phyloP scores from a whole-genome alignment of 163 green algal species.

The Scenedesmus sp. region DNA sequence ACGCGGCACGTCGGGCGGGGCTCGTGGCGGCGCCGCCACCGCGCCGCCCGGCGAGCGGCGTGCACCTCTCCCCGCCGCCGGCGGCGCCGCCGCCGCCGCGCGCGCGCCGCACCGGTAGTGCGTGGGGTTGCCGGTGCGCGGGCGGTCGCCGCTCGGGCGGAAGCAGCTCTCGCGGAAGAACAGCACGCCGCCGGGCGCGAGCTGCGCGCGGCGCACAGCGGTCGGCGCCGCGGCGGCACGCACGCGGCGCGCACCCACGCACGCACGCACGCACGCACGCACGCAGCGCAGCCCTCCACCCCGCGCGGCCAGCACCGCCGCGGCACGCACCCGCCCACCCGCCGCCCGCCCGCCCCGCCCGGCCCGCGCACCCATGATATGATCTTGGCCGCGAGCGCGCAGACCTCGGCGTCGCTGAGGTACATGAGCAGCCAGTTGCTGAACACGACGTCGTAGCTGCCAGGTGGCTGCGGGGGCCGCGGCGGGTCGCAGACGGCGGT shows the following conservation, averaged over 20 bases:
- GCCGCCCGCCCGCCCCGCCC: neutral
- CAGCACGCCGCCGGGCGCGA: constrained; percentile 69
- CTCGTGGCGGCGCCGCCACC: too few relatives aligned
- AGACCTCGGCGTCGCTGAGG: constrained; percentile 80
- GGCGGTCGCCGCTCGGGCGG: constrained; percentile 82
- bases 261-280: too few relatives aligned
- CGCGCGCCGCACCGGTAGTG: constrained; percentile 81
- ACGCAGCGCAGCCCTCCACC: too few relatives aligned
- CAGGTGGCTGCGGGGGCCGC: constrained; percentile 16
- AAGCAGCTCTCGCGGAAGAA: constrained; percentile 96
- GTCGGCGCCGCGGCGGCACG: too few relatives aligned
- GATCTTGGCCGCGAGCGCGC: constrained; percentile 64
- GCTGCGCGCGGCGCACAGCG: too few relatives aligned
- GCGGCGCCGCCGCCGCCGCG: too few relatives aligned
- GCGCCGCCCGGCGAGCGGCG: too few relatives aligned
- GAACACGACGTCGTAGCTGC: constrained; percentile 83
- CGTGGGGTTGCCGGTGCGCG: constrained; percentile 81
- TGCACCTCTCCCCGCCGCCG: too few relatives aligned
- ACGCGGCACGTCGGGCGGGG: too few relatives aligned
- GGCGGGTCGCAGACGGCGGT: too few relatives aligned
- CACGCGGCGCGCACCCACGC: too few relatives aligned
- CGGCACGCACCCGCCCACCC: neutral
- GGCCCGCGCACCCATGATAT: constrained; percentile 67
- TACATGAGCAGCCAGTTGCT: constrained; percentile 98
- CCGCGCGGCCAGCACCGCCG: neutral